Percentiles rank a stretch among this genome's conserved stretches.
Conservation (phyloP, 495 filamentous ascomycete species). For the Podospora australis region DNA sequence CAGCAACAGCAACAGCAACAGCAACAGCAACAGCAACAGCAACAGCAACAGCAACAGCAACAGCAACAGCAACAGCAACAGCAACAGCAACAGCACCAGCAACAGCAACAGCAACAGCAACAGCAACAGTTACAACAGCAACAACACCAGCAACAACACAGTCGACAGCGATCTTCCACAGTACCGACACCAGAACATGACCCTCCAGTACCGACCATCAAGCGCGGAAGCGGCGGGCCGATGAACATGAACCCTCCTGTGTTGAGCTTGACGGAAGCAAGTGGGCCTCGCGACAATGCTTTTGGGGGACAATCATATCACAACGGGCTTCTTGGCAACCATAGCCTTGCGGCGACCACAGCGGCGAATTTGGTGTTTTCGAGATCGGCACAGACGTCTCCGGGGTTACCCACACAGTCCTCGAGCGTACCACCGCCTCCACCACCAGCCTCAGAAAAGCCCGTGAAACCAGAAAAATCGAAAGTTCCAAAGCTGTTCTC, state of each 20-base stretch:
- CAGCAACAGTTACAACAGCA: constrained; percentile 26
- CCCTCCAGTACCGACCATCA: constrained; percentile 25
- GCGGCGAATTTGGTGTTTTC: constrained; percentile 87
- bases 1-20: constrained; percentile 37
- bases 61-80: constrained; percentile 23
- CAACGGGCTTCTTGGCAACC: constrained; percentile 62
- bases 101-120: constrained; percentile 52
- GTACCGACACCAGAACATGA: constrained; percentile 45
- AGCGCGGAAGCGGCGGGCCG: constrained; percentile 40
- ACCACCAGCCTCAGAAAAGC: constrained; percentile 53
- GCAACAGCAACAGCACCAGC: too few species aligned
- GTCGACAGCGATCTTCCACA: constrained; percentile 67
- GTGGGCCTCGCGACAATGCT: constrained; percentile 46
- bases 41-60: constrained; percentile 35
- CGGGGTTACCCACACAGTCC: constrained; percentile 30
- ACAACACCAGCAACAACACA: constrained; percentile 36
- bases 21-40: constrained; percentile 56
- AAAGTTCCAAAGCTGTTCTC: constrained; percentile 84
- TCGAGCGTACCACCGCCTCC: constrained; percentile 20
- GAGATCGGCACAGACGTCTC: constrained; percentile 49
- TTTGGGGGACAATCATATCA: constrained; percentile 52
- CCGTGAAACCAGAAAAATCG: constrained; percentile 67
- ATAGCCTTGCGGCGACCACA: constrained; percentile 63
- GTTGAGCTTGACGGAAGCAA: constrained; percentile 49
- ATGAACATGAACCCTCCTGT: constrained; percentile 52